These are phyloP conservation scores for Diaporthe sp. DNA, from an alignment of 2,329 filamentous ascomycete genomes.

Conservation along the genomic window DNA sequence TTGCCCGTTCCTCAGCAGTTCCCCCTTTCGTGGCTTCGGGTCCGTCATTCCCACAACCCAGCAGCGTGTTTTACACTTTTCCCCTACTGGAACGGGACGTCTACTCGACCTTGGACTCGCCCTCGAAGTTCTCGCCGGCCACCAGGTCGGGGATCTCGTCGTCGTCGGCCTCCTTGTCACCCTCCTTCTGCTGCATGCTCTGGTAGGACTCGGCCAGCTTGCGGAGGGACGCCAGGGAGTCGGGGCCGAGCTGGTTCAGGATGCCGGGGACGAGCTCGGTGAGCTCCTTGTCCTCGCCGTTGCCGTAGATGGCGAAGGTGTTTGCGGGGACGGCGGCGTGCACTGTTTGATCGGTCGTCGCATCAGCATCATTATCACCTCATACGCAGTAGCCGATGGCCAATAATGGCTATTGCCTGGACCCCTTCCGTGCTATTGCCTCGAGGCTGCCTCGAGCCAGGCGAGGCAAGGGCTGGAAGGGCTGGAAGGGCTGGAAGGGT, in stretches of 20 bases:
- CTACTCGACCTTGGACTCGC: slow-evolving; percentile 95
- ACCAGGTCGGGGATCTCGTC: slow-evolving; percentile 98
- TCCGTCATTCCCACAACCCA: slow-evolving; percentile 33
- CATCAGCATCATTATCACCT: slow-evolving; percentile 20
- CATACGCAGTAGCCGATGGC: not conserved
- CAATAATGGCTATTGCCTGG: no score
- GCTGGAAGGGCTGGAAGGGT: not conserved
- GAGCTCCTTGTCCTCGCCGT: slow-evolving; percentile 99
- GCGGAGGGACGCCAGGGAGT: slow-evolving; percentile 96
- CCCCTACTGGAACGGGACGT: slow-evolving; percentile 1
- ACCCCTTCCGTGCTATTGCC: not conserved
- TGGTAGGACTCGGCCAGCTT: slow-evolving; percentile 99
- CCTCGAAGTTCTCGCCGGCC: slow-evolving; percentile 89
- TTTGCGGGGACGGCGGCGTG: slow-evolving; percentile 97
- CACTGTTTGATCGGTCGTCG: slow-evolving; percentile 66
- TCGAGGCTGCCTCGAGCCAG: not conserved
- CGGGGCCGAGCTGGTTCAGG: slow-evolving; percentile 98
- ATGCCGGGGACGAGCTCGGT: slow-evolving; percentile 99
- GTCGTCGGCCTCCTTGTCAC: slow-evolving; percentile 81
- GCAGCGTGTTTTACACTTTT: slow-evolving; percentile 28
- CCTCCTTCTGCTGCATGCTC: slow-evolving; percentile 95
- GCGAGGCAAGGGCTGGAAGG: not conserved
- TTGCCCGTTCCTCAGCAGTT: slow-evolving; percentile 17
- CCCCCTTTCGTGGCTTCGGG: slow-evolving; percentile 28
- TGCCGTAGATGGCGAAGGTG: slow-evolving; percentile 99